These are phyloP conservation scores for Tarenaya hassleriana DNA, from an alignment of 345 rosid genomes.

Conservation along the genomic window DNA sequence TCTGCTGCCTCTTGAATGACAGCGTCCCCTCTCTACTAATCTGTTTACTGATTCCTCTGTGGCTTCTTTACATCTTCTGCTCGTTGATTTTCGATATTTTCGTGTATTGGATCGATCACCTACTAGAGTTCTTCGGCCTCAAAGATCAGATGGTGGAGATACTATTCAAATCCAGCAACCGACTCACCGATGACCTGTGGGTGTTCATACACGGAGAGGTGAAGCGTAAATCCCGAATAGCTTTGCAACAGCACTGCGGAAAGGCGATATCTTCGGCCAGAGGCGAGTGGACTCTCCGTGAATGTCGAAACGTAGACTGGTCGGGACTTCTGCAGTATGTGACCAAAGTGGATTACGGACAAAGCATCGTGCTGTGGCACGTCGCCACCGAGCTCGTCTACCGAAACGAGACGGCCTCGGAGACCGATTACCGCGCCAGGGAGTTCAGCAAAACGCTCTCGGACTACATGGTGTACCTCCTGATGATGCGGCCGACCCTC, in stretches of 20 bases:
- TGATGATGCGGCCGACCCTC: slow-evolving; percentile 38
- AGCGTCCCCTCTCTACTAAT: not conserved
- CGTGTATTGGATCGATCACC: not conserved
- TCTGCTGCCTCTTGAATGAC: not conserved
- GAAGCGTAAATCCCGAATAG: slow-evolving; percentile 28
- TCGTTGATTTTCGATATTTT: slow-evolving; percentile 2
- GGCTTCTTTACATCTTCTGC: not conserved
- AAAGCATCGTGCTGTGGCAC: slow-evolving; percentile 48
- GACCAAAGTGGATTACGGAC: slow-evolving; percentile 34
- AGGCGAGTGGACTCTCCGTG: slow-evolving; percentile 49
- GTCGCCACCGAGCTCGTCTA: slow-evolving; percentile 52
- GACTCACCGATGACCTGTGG: slow-evolving; percentile 46
- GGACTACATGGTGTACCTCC: slow-evolving; percentile 49
- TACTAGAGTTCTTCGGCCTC: slow-evolving; percentile 27
- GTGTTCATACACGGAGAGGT: slow-evolving; percentile 39
- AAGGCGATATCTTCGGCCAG: slow-evolving; percentile 42
- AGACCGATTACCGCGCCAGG: not conserved
- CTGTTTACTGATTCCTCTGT: not conserved
- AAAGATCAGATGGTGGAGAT: slow-evolving; percentile 32
- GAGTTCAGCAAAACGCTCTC: slow-evolving; percentile 39
- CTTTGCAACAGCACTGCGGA: slow-evolving; percentile 39
- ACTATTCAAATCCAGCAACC: slow-evolving; percentile 30
- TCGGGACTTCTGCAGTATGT: slow-evolving; percentile 32
- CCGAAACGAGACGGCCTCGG: not conserved
- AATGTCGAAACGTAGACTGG: slow-evolving; percentile 8